These are phyloP conservation scores for Microthlaspi erraticum DNA, from an alignment of 345 rosid genomes.

Conservation along the genomic window DNA sequence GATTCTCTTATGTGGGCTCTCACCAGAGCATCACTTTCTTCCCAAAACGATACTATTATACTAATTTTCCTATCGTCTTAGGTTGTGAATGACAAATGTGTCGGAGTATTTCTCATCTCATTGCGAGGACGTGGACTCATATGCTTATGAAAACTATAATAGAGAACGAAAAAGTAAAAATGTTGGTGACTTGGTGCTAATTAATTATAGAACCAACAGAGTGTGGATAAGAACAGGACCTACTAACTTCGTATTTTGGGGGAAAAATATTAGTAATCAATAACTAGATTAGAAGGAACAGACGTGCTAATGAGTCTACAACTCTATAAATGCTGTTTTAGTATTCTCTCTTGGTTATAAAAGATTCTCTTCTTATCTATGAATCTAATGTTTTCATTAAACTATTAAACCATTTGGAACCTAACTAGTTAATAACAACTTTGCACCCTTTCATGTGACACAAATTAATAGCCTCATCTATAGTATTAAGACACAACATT, in stretches of 20 bases:
- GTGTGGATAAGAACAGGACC: constrained; percentile 35
- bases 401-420: too few species aligned
- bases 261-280: neutral
- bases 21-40: neutral
- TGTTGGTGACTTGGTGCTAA: constrained; percentile 34
- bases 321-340: too few species aligned
- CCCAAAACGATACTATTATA: neutral
- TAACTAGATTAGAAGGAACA: neutral
- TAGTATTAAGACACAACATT: neutral
- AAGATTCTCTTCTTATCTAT: too few species aligned
- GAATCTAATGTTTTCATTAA: too few species aligned
- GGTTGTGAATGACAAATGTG: constrained; percentile 37
- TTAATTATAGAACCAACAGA: constrained; percentile 33
- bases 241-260: constrained; percentile 22
- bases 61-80: neutral
- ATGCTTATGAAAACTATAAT: constrained; percentile 22
- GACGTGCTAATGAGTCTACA: too few species aligned
- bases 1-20: constrained; percentile 14
- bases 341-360: too few species aligned
- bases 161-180: constrained; percentile 31
- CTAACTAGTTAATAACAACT: neutral
- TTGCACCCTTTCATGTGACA: constrained; percentile 5
- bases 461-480: neutral
- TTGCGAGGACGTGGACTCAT: constrained; percentile 33
- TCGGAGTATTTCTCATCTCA: constrained; percentile 8